A percentile compares a stretch with the other conserved stretches of the same genome.
Conservation (phyloP, 305 asterid genomes). For the Fraxinus nigra region DNA sequence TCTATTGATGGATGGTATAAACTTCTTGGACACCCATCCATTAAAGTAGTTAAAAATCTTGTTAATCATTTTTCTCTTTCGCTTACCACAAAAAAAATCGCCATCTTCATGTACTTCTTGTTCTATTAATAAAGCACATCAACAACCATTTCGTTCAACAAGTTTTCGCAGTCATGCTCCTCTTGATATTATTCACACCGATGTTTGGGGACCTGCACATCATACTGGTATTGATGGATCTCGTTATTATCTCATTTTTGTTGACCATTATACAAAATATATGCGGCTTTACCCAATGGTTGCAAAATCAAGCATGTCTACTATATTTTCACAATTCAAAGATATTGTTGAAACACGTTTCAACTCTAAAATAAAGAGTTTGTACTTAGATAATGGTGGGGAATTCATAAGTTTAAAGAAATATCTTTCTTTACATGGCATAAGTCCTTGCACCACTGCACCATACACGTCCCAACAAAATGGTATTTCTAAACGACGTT, state of each 20-base stretch:
- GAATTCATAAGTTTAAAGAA: background rate
- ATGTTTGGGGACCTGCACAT: background rate
- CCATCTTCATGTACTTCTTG: too few relatives aligned
- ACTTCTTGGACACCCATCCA: too few relatives aligned
- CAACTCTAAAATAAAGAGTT: background rate
- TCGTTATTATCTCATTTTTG: background rate
- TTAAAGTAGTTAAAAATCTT: too few relatives aligned
- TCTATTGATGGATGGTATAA: too few relatives aligned
- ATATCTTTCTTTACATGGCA: background rate
- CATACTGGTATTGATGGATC: background rate
- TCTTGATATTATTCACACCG: background rate
- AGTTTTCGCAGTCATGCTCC: too few relatives aligned
- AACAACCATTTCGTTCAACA: too few relatives aligned
- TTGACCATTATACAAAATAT: background rate
- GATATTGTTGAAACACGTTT: background rate
- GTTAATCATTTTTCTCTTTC: too few relatives aligned
- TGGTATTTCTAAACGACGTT: background rate
- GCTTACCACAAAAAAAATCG: too few relatives aligned
- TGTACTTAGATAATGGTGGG: background rate
- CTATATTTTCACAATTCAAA: background rate
- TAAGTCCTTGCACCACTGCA: background rate
- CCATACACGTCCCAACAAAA: background rate
- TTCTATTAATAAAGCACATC: too few relatives aligned
- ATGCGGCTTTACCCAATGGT: background rate
- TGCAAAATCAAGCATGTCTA: background rate